Conservation (phyloP, 768 basidiomycete species). For the Chlorophyllum brunneum region DNA sequence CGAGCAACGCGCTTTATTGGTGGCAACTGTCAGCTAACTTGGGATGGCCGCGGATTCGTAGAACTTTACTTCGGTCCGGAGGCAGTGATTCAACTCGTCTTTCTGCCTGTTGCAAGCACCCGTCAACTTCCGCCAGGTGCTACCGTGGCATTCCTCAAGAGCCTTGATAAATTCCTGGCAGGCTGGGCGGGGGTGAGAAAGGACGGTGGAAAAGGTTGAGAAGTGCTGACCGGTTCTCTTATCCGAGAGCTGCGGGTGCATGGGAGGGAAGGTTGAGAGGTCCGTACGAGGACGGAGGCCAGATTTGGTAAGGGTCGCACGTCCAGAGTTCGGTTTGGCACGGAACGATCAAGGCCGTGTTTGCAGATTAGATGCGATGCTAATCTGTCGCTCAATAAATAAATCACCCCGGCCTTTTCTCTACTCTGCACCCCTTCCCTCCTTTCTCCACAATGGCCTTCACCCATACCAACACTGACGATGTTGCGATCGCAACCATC, state of each 20-base stretch:
- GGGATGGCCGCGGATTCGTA: constrained; percentile 5
- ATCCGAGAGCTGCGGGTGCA: constrained; percentile 74
- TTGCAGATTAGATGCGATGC: constrained; percentile 10
- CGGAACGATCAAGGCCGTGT: constrained; percentile 4
- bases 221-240: constrained; percentile 47
- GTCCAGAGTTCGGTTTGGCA: constrained; percentile 9
- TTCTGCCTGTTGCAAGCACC: constrained; percentile 72
- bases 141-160: constrained; percentile 65
- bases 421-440: constrained; percentile 17
- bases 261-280: constrained; percentile 21
- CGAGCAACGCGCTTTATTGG: constrained; percentile 51
- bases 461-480: constrained; percentile 42
- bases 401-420: constrained; percentile 16
- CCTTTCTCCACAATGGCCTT: constrained; percentile 39
- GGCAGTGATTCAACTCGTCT: constrained; percentile 63
- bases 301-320: constrained; percentile 4
- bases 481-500: constrained; percentile 65
- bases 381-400: constrained; percentile 15
- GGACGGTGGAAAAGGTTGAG: not conserved
- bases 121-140: constrained; percentile 58
- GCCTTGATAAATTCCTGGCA: constrained; percentile 79
- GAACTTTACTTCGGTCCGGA: constrained; percentile 59
- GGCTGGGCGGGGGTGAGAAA: constrained; percentile 31
- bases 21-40: constrained; percentile 12
- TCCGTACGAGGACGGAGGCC: constrained; percentile 3